These are phyloP conservation scores for Cytospora piceae DNA, from an alignment of 2,329 filamentous ascomycete genomes.

Conservation along the genomic window DNA sequence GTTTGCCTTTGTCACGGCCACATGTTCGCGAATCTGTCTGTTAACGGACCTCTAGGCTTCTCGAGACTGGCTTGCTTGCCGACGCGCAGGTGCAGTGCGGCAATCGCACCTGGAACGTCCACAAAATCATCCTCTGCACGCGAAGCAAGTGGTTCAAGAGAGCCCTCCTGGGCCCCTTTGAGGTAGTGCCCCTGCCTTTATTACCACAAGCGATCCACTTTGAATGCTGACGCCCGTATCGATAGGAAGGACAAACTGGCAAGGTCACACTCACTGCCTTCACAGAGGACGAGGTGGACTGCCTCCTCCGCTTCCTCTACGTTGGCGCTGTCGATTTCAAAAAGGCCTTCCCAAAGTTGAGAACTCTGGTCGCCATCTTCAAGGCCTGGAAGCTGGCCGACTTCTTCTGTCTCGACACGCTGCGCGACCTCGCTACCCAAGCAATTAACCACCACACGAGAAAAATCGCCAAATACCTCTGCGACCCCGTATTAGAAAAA, in stretches of 20 bases:
- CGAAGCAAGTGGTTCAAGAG: neutral
- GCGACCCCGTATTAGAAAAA: neutral
- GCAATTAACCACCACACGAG: neutral
- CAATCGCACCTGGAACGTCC: neutral
- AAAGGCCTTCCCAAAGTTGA: neutral
- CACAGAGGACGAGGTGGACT: neutral
- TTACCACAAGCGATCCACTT: too few species aligned
- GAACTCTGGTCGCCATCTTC: neutral
- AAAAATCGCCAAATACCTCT: too few species aligned
- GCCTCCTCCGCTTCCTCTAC: constrained; percentile 3
- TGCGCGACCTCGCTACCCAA: neutral
- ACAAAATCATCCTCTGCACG: neutral
- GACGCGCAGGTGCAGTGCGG: neutral
- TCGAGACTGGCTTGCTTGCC: neutral
- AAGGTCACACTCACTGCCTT: neutral
- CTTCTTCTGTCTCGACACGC: neutral
- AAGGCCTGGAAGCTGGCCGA: constrained; percentile 1
- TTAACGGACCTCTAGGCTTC: neutral
- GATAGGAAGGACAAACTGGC: neutral
- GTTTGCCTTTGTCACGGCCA: neutral
- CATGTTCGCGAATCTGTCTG: neutral
- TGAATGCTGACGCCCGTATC: too few species aligned
- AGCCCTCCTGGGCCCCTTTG: neutral
- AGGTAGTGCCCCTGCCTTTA: too few species aligned
- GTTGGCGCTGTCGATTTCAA: neutral